These are phyloP conservation scores for Candida tunisiensis DNA, from an alignment of 1,139 yeast genomes.

Conservation along the genomic window DNA sequence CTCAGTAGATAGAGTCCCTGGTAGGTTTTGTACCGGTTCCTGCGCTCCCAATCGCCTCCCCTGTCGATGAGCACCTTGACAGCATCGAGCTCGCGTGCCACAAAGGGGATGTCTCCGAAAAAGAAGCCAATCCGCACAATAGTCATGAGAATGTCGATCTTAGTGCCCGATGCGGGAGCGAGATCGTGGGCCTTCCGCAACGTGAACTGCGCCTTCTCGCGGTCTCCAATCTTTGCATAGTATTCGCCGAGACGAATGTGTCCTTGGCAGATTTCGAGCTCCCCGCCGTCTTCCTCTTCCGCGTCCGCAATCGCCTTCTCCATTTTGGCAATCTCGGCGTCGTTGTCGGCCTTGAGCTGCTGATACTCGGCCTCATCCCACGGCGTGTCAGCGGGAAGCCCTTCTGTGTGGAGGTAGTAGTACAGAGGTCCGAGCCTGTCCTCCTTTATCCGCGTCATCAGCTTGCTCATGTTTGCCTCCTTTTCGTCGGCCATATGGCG, in stretches of 20 bases:
- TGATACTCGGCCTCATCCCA: conserved; percentile 48
- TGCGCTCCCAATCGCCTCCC: conserved; percentile 99
- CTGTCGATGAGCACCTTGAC: conserved; percentile 65
- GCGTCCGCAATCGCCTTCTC: conserved; percentile 53
- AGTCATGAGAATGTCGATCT: conserved; percentile 72
- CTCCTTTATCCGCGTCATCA: conserved; percentile 36
- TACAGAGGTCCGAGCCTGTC: conserved; percentile 78
- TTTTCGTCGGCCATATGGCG: conserved; percentile 23
- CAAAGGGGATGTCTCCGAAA: conserved; percentile 58
- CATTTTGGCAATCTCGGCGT: conserved; percentile 35
- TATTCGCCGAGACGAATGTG: conserved; percentile 78
- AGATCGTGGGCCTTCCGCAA: conserved; percentile 61
- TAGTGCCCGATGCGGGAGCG: conserved; percentile 77
- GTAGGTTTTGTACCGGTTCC: conserved; percentile 87
- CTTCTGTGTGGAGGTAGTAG: conserved; percentile 42
- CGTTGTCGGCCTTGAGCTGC: conserved; percentile 35
- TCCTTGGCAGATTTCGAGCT: conserved; percentile 59
- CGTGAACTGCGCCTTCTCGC: conserved; percentile 53
- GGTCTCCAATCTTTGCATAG: conserved; percentile 73
- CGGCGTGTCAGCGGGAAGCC: conserved; percentile 21
- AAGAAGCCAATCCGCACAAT: conserved; percentile 78
- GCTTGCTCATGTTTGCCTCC: conserved; percentile 27
- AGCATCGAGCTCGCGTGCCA: conserved; percentile 59
- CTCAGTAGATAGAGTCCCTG: conserved; percentile 72
- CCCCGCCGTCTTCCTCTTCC: conserved; percentile 82